Conservation (phyloP, 805 yeast genomes). For the Lipomyces orientalis region DNA sequence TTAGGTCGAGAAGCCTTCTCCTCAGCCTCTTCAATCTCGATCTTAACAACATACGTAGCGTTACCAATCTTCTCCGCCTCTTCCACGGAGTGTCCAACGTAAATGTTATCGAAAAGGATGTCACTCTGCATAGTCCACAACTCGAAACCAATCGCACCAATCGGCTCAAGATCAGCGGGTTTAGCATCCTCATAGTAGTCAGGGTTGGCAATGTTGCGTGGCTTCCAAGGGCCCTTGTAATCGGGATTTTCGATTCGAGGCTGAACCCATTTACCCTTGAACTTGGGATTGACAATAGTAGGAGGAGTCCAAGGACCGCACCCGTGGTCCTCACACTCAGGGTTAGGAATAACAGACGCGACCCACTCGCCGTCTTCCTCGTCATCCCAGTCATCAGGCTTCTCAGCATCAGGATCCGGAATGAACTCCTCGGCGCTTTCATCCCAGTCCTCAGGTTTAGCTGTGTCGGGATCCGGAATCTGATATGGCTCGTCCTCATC, state of each 20-base stretch:
- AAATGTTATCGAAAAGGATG: slow-evolving; percentile 79
- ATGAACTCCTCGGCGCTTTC: slow-evolving; percentile 64
- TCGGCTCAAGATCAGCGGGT: slow-evolving; percentile 67
- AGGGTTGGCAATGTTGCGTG: slow-evolving; percentile 71
- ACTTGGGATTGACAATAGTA: slow-evolving; percentile 66
- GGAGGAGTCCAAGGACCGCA: slow-evolving; percentile 86
- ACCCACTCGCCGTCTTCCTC: slow-evolving; percentile 88
- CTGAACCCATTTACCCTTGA: slow-evolving; percentile 78
- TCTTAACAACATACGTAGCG: slow-evolving; percentile 60
- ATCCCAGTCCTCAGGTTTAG: slow-evolving; percentile 80
- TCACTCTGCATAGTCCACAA: slow-evolving; percentile 84
- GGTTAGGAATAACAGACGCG: slow-evolving; percentile 73
- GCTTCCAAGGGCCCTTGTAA: slow-evolving; percentile 80
- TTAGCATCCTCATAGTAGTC: slow-evolving; percentile 61
- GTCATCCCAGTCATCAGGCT: slow-evolving; percentile 86
- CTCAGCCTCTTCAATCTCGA: slow-evolving; percentile 42
- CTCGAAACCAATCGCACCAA: slow-evolving; percentile 87
- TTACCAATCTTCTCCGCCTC: slow-evolving; percentile 90
- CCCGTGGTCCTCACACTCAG: slow-evolving; percentile 68
- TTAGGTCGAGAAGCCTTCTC: slow-evolving; percentile 31
- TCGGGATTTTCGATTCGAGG: slow-evolving; percentile 74
- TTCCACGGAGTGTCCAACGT: slow-evolving; percentile 78
- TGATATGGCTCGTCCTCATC: slow-evolving; percentile 69
- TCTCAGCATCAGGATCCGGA: slow-evolving; percentile 67
- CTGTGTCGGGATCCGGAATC: slow-evolving; percentile 70